These are phyloP conservation scores for Mycena albidolilacea DNA, from an alignment of 768 basidiomycete species.

Conservation along the genomic window DNA sequence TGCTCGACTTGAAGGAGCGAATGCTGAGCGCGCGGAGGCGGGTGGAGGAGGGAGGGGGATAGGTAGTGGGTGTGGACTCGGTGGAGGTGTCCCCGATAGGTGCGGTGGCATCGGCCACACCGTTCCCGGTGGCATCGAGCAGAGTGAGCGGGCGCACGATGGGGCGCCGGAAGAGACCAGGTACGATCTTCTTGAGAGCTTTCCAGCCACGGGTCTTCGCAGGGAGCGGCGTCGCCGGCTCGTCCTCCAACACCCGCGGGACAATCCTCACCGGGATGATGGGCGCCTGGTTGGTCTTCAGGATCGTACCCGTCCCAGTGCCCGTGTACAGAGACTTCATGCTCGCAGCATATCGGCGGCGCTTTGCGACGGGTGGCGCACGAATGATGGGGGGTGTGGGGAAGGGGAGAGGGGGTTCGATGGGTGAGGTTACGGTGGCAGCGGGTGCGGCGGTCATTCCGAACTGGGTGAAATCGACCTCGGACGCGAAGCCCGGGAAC, in stretches of 20 bases:
- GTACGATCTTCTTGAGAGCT: slow-evolving; percentile 7
- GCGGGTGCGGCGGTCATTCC: neutral
- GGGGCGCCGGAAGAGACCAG: slow-evolving; percentile 22
- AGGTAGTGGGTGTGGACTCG: neutral
- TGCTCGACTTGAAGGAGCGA: slow-evolving; percentile 18
- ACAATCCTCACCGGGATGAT: neutral
- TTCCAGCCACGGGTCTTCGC: neutral
- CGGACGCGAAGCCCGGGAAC: slow-evolving; percentile 3
- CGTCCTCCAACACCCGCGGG: neutral
- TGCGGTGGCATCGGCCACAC: neutral
- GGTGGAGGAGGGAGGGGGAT: neutral
- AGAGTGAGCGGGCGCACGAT: neutral
- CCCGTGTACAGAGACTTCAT: slow-evolving; percentile 6
- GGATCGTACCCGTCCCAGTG: slow-evolving; percentile 13
- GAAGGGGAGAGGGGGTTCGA: neutral
- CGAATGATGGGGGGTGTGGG: neutral
- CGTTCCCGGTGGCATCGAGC: neutral
- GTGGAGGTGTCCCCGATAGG: neutral
- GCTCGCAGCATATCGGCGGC: slow-evolving; percentile 17
- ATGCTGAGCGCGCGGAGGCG: slow-evolving; percentile 23
- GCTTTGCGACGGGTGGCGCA: neutral
- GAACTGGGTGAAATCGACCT: neutral
- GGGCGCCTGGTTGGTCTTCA: slow-evolving; percentile 4
- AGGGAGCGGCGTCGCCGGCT: neutral
- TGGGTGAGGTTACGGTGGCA: neutral